Evolutionary conservation across 2,329 filamentous ascomycete genomes (phyloP).

Genomic region (Trichoderma afroharzianum): DNA sequence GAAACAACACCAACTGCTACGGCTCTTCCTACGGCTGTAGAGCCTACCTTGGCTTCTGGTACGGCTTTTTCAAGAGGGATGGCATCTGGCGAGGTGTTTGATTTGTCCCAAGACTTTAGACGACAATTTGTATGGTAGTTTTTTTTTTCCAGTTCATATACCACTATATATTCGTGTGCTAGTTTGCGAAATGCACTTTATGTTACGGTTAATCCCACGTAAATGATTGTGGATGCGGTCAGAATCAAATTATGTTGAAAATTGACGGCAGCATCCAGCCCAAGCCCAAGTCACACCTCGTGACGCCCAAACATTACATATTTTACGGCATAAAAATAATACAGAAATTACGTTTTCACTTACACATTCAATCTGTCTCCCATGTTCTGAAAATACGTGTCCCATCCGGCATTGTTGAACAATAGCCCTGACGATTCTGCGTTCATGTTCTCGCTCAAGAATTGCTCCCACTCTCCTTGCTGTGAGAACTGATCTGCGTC

Average conservation of each 20-base stretch:
- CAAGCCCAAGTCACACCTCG: not conserved
- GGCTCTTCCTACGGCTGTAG: not conserved
- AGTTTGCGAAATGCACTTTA: not conserved
- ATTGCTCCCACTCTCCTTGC: constrained; percentile 8
- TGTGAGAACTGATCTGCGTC: constrained; percentile 12
- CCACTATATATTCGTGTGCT: not conserved
- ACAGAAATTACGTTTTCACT: not conserved
- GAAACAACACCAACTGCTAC: not conserved
- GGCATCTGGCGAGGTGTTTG: not conserved
- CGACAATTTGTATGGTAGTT: constrained; percentile 13
- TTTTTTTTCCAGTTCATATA: not conserved
- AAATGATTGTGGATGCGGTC: not conserved
- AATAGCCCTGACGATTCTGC: constrained; percentile 1
- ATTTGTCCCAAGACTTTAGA: constrained; percentile 12
- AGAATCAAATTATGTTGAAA: not conserved
- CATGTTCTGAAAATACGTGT: constrained; percentile 5
- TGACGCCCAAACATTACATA: not conserved
- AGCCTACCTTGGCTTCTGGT: not conserved
- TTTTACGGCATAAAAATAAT: not conserved
- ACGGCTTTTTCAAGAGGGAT: not conserved
- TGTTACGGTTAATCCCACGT: not conserved
- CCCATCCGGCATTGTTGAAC: constrained; percentile 10
- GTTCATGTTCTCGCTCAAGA: constrained; percentile 11
- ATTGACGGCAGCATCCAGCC: not conserved
- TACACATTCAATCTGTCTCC: constrained; percentile 7